Conservation (phyloP, 805 yeast species). For the Wickerhamiella sorbophila region DNA sequence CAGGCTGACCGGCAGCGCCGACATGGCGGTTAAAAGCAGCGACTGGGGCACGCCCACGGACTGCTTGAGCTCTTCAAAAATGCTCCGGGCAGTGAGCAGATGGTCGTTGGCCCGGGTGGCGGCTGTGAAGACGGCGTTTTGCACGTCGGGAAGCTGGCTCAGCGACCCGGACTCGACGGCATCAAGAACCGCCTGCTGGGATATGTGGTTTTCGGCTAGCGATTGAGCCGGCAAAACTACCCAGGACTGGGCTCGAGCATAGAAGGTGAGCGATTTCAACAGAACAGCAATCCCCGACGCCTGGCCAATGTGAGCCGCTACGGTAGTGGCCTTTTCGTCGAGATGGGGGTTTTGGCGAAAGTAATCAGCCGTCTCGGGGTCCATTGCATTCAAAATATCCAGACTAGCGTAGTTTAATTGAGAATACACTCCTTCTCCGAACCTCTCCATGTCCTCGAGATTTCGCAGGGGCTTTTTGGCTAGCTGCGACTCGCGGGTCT, state of each 20-base stretch:
- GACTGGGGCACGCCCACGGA: conserved; percentile 32
- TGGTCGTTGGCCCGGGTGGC: conserved; percentile 74
- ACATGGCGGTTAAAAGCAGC: conserved; percentile 52
- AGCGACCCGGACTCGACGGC: conserved; percentile 23
- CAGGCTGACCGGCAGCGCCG: conserved; percentile 47
- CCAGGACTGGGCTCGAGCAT: conserved; percentile 36
- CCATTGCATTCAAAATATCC: conserved; percentile 36
- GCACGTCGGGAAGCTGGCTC: conserved; percentile 17
- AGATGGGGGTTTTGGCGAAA: conserved; percentile 34
- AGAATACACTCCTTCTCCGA: conserved; percentile 68
- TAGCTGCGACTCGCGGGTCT: conserved; percentile 42
- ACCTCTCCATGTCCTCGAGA: conserved; percentile 48
- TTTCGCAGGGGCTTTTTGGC: conserved; percentile 33
- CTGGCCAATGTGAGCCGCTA: conserved; percentile 72
- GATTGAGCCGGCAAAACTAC: conserved; percentile 50
- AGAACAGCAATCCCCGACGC: conserved; percentile 57
- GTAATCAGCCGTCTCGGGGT: conserved; percentile 37
- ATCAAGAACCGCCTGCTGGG: conserved; percentile 51
- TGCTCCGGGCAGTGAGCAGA: conserved; percentile 49
- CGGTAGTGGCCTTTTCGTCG: conserved; percentile 38
- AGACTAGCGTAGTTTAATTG: conserved; percentile 43
- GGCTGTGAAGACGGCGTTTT: conserved; percentile 48
- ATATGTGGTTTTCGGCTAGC: conserved; percentile 37
- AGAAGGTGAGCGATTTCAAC: conserved; percentile 45
- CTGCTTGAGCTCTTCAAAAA: conserved; percentile 33